A percentile compares a stretch with the other conserved stretches of the same genome.
Evolutionary conservation across 176 grass and related monocot genomes (phyloP).

Genomic region (Bromus sterilis): DNA sequence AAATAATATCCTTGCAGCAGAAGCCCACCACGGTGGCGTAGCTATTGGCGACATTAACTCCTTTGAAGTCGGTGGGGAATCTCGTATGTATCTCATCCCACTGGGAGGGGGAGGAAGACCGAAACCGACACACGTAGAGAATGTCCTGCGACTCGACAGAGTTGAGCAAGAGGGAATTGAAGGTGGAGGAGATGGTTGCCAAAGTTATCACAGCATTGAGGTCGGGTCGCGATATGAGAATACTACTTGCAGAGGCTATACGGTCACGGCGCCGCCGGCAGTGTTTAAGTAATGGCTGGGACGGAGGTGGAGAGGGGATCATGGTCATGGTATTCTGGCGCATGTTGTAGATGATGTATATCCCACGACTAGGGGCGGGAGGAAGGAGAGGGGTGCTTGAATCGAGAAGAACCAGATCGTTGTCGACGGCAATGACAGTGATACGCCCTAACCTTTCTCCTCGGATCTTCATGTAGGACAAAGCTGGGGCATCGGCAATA

Average conservation of each 20-base stretch:
- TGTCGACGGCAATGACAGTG: not conserved
- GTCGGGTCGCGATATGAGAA: not conserved
- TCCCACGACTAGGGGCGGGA: too few species aligned
- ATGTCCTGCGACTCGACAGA: not conserved
- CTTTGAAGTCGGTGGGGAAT: not conserved
- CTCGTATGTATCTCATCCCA: not conserved
- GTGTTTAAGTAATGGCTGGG: too few species aligned
- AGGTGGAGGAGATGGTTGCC: too few species aligned
- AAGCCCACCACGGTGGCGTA: not conserved
- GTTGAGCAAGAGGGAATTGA: too few species aligned
- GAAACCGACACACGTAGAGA: not conserved
- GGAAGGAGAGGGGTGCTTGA: not conserved
- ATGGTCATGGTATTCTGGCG: not conserved
- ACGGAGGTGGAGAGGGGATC: not conserved
- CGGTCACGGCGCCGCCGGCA: too few species aligned
- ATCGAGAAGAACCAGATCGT: not conserved
- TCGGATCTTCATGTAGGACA: not conserved
- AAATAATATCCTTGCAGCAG: not conserved
- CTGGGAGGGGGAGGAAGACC: not conserved
- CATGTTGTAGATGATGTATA: not conserved
- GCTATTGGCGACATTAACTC: not conserved
- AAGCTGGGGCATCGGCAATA: not conserved
- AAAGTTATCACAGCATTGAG: too few species aligned
- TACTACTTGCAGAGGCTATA: not conserved
- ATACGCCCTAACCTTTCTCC: not conserved